A percentile compares a stretch with the other conserved stretches of the same genome.
Evolutionary conservation across 495 filamentous ascomycete genomes (phyloP).

Genomic region (Neurospora sublineolata): DNA sequence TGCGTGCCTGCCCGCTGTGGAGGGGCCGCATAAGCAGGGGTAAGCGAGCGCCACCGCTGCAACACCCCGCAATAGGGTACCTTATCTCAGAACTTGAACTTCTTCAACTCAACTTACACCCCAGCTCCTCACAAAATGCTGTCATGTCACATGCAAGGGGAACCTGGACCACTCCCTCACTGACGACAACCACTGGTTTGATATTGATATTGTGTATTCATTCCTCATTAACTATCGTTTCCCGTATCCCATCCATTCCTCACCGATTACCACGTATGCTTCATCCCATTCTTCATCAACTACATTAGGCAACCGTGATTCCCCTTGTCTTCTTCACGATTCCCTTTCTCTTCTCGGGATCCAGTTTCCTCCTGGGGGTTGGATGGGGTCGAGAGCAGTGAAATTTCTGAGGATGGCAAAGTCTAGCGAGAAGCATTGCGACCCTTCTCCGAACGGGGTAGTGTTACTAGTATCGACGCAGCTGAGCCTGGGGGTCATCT

Average conservation of each 20-base stretch:
- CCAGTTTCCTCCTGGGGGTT: background rate
- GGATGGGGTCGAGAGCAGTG: constrained; percentile 9
- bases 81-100: background rate
- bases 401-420: constrained; percentile 4
- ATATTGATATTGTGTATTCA: background rate
- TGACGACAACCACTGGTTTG: background rate
- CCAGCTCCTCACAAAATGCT: background rate
- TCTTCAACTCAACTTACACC: background rate
- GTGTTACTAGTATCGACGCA: constrained; percentile 7
- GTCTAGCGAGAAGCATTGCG: constrained; percentile 4
- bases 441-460: constrained; percentile 5
- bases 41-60: background rate
- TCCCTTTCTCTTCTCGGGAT: background rate
- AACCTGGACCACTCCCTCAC: background rate
- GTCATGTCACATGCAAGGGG: background rate
- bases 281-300: background rate
- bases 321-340: background rate
- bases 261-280: background rate
- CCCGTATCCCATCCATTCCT: background rate
- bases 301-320: background rate
- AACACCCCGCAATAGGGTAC: background rate
- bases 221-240: background rate
- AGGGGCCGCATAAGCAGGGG: background rate
- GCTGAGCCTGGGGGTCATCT: constrained; percentile 5
- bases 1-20: background rate